Conservation (phyloP, 2,329 filamentous ascomycete species). For the Fusarium mangiferae region DNA sequence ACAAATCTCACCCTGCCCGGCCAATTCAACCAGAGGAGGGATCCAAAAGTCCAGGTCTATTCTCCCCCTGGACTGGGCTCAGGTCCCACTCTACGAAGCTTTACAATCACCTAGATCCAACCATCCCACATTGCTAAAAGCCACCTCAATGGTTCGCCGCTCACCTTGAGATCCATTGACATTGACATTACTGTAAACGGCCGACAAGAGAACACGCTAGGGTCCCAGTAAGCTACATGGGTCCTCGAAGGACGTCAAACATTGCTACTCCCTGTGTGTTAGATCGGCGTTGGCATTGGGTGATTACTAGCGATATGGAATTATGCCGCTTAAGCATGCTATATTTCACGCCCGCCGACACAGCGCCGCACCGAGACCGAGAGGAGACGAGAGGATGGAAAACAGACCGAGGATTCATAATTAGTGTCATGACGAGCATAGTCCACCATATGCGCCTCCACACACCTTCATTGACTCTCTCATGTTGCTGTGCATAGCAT, state of each 20-base stretch:
- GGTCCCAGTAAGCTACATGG: conserved; percentile 3
- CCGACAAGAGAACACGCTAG: conserved; percentile 1
- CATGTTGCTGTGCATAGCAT: conserved; percentile 14
- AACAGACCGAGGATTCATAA: not conserved
- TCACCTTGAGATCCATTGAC: conserved; percentile 23
- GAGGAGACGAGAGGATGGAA: conserved; percentile 9
- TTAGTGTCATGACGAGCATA: conserved; percentile 3
- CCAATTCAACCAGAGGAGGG: conserved; percentile 19
- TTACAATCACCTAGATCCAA: conserved; percentile 31
- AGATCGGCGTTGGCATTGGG: not conserved
- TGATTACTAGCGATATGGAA: conserved; percentile 13
- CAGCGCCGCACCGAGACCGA: conserved; percentile 37
- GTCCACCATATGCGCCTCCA: conserved; percentile 9
- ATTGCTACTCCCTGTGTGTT: not conserved
- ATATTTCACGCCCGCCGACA: conserved; percentile 35
- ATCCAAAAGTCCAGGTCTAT: not conserved
- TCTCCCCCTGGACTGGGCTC: conserved; percentile 3
- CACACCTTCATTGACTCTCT: not conserved
- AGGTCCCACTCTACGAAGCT: conserved; percentile 5
- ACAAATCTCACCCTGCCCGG: conserved; percentile 23
- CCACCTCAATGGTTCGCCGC: conserved; percentile 20
- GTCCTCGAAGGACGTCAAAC: conserved; percentile 2
- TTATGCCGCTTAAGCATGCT: conserved; percentile 18
- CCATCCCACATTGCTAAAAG: conserved; percentile 22
- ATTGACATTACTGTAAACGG: conserved; percentile 7